phyloP scores from a whole-genome alignment of 176 grass and related monocot genomes.

The Triticum urartu region DNA sequence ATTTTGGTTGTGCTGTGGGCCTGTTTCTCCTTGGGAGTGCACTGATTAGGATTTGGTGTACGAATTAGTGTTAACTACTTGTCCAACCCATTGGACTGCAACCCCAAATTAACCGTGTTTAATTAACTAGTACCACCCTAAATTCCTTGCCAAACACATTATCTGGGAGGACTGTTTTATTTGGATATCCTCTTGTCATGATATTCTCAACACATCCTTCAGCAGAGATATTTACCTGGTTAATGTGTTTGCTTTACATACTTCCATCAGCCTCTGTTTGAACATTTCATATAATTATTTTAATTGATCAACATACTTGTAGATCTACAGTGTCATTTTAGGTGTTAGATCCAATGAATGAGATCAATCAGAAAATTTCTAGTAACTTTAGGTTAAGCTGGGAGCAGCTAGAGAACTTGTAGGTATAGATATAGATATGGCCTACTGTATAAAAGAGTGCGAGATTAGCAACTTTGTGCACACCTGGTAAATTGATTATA shows the following conservation, averaged over 20 bases:
- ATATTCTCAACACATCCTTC: background rate
- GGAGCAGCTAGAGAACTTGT: background rate
- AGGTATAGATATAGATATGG: slow-evolving; percentile 2
- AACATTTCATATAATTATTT: background rate
- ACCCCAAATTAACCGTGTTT: background rate
- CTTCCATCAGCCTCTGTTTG: background rate
- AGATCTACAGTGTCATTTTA: background rate
- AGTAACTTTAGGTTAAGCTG: background rate
- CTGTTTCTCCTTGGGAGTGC: background rate
- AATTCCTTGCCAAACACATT: background rate
- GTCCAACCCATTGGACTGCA: background rate
- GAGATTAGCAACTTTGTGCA: background rate
- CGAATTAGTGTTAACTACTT: background rate
- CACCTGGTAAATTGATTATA: background rate
- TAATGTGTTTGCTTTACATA: background rate
- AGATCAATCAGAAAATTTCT: background rate
- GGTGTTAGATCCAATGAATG: background rate
- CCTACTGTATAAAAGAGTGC: background rate
- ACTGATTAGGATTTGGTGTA: background rate
- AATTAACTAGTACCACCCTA: background rate
- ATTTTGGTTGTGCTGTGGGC: background rate
- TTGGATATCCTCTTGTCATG: background rate
- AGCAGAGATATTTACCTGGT: background rate
- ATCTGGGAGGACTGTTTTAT: background rate
- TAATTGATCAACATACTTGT: slow-evolving; percentile 1